These are phyloP conservation scores for Globisporangium acanthophoron DNA, from an alignment of 352 stramenopile genomes.

Conservation along the genomic window DNA sequence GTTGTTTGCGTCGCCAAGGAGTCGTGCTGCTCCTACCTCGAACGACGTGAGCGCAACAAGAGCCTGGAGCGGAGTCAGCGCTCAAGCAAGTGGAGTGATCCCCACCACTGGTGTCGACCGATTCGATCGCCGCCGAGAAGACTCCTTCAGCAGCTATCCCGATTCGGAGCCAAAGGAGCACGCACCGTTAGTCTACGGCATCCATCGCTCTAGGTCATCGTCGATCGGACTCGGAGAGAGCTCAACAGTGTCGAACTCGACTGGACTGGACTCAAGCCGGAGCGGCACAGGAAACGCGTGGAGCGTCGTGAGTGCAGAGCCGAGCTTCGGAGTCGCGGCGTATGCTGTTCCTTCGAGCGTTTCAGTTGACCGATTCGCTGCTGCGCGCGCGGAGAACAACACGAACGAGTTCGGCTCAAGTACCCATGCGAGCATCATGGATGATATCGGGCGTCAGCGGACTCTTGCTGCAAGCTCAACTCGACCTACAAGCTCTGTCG, in stretches of 20 bases:
- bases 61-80: conserved; percentile 9
- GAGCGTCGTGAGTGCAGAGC: conserved; percentile 26
- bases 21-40: neutral
- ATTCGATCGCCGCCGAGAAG: conserved; percentile 40
- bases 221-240: conserved; percentile 15
- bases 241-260: neutral
- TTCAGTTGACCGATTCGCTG: conserved; percentile 6
- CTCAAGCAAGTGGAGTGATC: conserved; percentile 1
- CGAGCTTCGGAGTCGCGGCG: conserved; percentile 23
- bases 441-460: conserved; percentile 29
- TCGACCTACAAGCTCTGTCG: conserved; percentile 29
- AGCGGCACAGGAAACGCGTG: conserved; percentile 25
- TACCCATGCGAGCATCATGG: conserved; percentile 45
- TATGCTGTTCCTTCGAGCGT: conserved; percentile 39
- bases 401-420: neutral
- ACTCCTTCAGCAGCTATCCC: conserved; percentile 1
- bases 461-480: neutral
- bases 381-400: neutral
- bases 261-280: neutral
- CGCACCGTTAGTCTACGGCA: conserved; percentile 1
- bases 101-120: conserved; percentile 32
- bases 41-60: neutral
- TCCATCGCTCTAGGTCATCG: conserved; percentile 4
- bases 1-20: conserved; percentile 63
- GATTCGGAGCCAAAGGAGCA: neutral